Percentiles rank a stretch among this genome's conserved stretches.
Conservation (phyloP, 2,329 filamentous ascomycete species). For the Colletotrichum sp. region DNA sequence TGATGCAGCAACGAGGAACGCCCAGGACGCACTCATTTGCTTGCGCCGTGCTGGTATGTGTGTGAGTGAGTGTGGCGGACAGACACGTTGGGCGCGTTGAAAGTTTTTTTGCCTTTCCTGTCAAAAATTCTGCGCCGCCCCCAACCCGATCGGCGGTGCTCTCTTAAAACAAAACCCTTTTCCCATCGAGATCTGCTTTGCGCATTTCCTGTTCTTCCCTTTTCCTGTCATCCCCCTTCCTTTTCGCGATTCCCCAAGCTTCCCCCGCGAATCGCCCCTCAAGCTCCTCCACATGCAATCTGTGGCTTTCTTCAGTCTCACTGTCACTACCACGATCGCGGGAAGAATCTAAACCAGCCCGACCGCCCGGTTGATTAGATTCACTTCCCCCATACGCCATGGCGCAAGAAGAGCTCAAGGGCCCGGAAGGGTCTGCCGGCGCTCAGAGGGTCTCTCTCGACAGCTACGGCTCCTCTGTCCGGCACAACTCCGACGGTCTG, state of each 20-base stretch:
- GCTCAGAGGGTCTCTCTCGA: conserved; percentile 6
- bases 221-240: background rate
- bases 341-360: background rate
- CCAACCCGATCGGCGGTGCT: background rate
- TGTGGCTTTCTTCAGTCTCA: background rate
- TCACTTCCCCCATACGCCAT: background rate
- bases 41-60: background rate
- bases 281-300: conserved; percentile 2
- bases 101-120: background rate
- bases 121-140: background rate
- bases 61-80: conserved; percentile 4
- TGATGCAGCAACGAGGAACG: background rate
- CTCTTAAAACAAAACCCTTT: conserved; percentile 11
- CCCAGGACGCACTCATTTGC: background rate
- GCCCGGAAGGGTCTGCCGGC: background rate
- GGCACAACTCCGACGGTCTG: conserved; percentile 28
- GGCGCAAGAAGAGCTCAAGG: conserved; percentile 11
- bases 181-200: background rate
- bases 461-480: conserved; percentile 20
- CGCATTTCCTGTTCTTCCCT: background rate
- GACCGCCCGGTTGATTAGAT: background rate
- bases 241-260: background rate
- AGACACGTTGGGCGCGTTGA: background rate
- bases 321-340: background rate
- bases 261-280: background rate